Base-by-base conservation (phyloP, 2,329 filamentous ascomycete species). In the Penicillium sp. region DNA sequence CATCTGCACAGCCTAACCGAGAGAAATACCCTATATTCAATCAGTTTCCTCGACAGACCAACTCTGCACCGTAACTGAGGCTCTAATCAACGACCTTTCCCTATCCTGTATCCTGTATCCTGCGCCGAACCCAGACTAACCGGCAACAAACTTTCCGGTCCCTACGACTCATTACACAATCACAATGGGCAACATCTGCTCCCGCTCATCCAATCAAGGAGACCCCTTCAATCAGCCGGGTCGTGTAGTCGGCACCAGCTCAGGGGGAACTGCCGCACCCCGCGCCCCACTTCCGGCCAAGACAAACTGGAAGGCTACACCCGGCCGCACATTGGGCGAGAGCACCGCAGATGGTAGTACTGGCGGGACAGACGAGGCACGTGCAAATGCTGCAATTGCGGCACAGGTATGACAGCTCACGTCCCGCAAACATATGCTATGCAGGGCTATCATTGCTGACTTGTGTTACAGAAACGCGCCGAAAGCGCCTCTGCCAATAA, bases 141-240 rank as follows among this genome's bases (percentile, higher is more conserved):
- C 42, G 15, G 12, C 49, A 31, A 44, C 43, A 26, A 31, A 43
- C 35, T 19, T 24, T 38, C 38, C 51, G 45, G 50, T 41, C 52
- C 37, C 40, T 44, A 29, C 44, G 33, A n/a, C 15, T 38, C 47
- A 28, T 38, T 19, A 32, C 45, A 47, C 45, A 37, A 49, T 26
- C 52, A 68, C 52, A 57, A 95, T 96, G 90, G 90, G 90, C 52
- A 91, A 88, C 68, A 78, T 88, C 71, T 95, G 87, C 74, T 87
- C 88, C 66, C 89, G 88, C 68, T 77, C 76, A 51, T 73, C 80
- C 29, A 72, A 79, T 55, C 62, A 74, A 56, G 60, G 73, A 38
- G 82, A 86, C 60, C 75, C 80, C 68, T 93, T 89, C 73, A 72
- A 80, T 45, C 79, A 80, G 47, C 83, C 85, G 43, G 88, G 88